Base-by-base conservation (phyloP, 2,329 filamentous ascomycete genomes). In the Microcyclosporella mali region DNA sequence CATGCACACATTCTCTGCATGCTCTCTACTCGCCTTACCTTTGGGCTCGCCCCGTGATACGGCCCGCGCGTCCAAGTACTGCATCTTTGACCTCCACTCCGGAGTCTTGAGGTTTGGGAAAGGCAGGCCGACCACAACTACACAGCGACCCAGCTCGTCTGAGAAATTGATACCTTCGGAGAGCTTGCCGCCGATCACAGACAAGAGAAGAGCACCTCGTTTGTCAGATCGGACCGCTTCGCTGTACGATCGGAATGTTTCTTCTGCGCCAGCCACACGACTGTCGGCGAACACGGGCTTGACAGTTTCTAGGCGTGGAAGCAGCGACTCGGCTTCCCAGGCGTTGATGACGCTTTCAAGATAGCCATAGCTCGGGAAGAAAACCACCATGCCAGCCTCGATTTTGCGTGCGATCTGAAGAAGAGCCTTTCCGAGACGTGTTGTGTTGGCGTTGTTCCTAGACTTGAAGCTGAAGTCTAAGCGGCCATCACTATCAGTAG, bases 101-200 rank as follows among this genome's bases (percentile, higher is more conserved):
- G 88, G 82, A 8, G 85, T 88, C 54, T 85, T 79, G 40, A 88
- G 81, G 56, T 97, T 98, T 0, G 92, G 88, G 55, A 94, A 98
- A 0, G 92, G 92, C 3, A 98, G 70, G 0, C 92, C 92, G 11
- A 97, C 79, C n/a, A 97, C 84, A 11, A 94, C 71, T 7, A 98
- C 88, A 41, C 86, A 90, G 18, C 92, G 82, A 1, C 92, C 92
- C 0, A 98, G 79, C 2, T 77, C 74, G 66, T 98, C 89, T 0
- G 87, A 90, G 69, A 98, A 98, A 67, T 98, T 98, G 69, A 98
- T 98, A 52, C 92, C 92, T 67, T 98, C 92, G 45, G 87, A 94
- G 68, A 98, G 83, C 54, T 90, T 94, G 11, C 92, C 92, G 41
- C 90, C 90, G 2, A 98, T 84, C 2, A 98, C 89, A 41, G 88